Evolutionary conservation across 1,284 basidiomycete genomes (phyloP).

Genomic region (Ustilago bromivora): DNA sequence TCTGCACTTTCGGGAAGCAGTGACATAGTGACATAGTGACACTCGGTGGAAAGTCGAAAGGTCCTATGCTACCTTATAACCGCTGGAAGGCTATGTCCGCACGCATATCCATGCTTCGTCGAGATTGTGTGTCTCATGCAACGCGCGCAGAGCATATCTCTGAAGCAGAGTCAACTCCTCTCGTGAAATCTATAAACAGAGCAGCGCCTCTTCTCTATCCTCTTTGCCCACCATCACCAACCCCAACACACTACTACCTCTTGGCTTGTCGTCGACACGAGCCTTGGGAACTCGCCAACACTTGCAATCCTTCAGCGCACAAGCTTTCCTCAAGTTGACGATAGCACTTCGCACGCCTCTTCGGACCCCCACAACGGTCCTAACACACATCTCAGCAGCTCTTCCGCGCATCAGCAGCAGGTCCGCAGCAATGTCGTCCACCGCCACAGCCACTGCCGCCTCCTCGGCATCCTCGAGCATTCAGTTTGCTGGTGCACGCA

Average conservation of each 20-base stretch:
- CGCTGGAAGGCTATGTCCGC: background rate
- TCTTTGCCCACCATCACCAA: background rate
- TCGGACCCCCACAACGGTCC: background rate
- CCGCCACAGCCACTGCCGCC: conserved; percentile 12
- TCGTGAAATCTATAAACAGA: background rate
- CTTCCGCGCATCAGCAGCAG: background rate
- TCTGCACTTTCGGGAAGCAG: background rate
- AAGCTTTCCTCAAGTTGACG: background rate
- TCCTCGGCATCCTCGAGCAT: conserved; percentile 1
- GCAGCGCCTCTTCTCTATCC: background rate
- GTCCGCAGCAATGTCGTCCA: conserved; percentile 21
- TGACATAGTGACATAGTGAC: background rate
- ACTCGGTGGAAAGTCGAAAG: background rate
- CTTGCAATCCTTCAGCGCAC: background rate
- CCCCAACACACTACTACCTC: background rate
- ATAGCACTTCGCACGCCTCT: background rate
- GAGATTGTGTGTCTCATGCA: background rate
- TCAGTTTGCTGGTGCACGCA: conserved; percentile 35
- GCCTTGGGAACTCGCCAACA: background rate
- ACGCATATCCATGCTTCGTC: background rate
- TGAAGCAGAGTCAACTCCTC: conserved; percentile 1
- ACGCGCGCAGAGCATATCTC: conserved; percentile 2
- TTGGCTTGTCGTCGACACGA: background rate
- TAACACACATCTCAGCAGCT: background rate
- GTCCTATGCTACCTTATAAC: background rate